A percentile compares a stretch with the other conserved stretches of the same genome.
phyloP scores from a whole-genome alignment of 306 rosid species.

The Vigna reflexopilosa region DNA sequence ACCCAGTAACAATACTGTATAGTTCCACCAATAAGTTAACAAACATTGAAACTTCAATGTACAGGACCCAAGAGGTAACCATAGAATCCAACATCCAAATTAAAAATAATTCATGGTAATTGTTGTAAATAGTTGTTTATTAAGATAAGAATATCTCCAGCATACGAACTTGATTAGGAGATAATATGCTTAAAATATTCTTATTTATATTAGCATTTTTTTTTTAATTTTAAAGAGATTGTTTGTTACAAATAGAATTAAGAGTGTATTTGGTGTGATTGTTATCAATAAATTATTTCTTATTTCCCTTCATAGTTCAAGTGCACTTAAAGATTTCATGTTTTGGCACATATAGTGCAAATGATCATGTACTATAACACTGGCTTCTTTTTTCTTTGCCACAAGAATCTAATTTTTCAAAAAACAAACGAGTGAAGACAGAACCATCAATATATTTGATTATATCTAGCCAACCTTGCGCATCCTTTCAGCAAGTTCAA shows the following conservation, averaged over 20 bases:
- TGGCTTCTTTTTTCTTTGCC: slow-evolving; percentile 4
- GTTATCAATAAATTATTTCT: too few relatives aligned
- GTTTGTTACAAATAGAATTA: too few relatives aligned
- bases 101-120: background rate
- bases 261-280: too few relatives aligned
- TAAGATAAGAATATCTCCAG: too few relatives aligned
- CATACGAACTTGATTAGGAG: too few relatives aligned
- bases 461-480: slow-evolving; percentile 79
- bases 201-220: too few relatives aligned
- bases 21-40: slow-evolving; percentile 29
- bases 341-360: slow-evolving; percentile 8
- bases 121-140: too few relatives aligned
- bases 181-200: too few relatives aligned
- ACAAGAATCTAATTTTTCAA: slow-evolving; percentile 4
- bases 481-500: slow-evolving; percentile 99
- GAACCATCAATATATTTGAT: slow-evolving; percentile 30
- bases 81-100: slow-evolving; percentile 1
- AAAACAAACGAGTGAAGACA: background rate
- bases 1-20: slow-evolving; percentile 1
- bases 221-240: too few relatives aligned
- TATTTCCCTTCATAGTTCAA: too few relatives aligned
- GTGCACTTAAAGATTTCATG: background rate
- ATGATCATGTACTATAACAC: slow-evolving; percentile 12
- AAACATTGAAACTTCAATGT: background rate
- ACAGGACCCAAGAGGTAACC: background rate